Base-by-base conservation (phyloP, 805 yeast species). In the Metschnikowia reukaufii region DNA sequence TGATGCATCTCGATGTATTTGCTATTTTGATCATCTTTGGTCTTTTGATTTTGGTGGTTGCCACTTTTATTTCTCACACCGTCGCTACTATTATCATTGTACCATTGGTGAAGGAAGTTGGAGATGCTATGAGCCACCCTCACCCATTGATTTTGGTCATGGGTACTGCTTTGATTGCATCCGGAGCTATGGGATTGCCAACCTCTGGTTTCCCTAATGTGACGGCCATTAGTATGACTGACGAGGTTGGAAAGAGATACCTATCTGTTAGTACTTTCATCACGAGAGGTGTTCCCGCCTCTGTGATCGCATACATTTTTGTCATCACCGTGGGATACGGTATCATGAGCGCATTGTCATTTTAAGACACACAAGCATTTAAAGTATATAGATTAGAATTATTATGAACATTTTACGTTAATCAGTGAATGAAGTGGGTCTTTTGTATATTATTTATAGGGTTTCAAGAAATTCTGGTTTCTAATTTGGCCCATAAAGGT, bases 1-100 rank as follows among this genome's bases (percentile, higher is more conserved):
- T 92, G n/a, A 77, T 76, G 47, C 82, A 77, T 27, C 77, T 86
- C 51, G 81, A 88, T 6, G 65, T 89, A 33, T 89, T 86, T 60
- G 82, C 85, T 3, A 84, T 94, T 31, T 76, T 87, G 55, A 61
- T 87, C 6, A 76, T 86, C 3, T 92, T 94, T 63, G 75, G 75
- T 17, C 56, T 68, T 31, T 63, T 71, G 49, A 62, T 70, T 25
- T 66, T 71, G 55, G 71, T 65, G 10, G 62, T 71, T 50, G 75
- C 76, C 21, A 71, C 76, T 0, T 71, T 71, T 57, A 73, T 71
- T 16, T 64, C 71, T n/a, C 76, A 71, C 57, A 71, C 76, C 1
- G 76, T 71, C 29, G 76, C 76, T 1, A 73, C 76, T 4, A 62
- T 71, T 39, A 71, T 71, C 45, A 67, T 71, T 50, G 62, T 70